Evolutionary conservation across 805 yeast species (phyloP).

Genomic region (Candida maesae): DNA sequence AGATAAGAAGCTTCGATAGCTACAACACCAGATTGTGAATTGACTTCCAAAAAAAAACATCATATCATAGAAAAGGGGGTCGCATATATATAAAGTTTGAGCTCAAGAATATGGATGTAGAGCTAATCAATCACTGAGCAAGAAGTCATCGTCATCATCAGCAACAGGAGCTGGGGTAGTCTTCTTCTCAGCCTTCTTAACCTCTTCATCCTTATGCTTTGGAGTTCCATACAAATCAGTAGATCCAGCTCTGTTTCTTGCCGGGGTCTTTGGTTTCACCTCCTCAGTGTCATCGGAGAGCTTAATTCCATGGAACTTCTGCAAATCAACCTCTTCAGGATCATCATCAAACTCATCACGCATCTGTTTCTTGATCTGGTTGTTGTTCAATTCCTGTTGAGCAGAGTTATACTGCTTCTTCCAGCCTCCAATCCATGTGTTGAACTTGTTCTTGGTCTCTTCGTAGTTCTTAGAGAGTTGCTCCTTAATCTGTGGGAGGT

Average conservation of each 20-base stretch:
- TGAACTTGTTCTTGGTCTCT: constrained; percentile 73
- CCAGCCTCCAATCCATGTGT: constrained; percentile 54
- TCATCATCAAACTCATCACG: constrained; percentile 44
- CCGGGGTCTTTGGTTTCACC: constrained; percentile 26
- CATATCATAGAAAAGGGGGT: no score
- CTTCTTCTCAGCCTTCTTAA: constrained; percentile 35
- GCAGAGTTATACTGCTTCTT: constrained; percentile 22
- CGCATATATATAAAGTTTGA: no score
- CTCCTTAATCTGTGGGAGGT: constrained; percentile 57
- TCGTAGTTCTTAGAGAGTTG: constrained; percentile 70
- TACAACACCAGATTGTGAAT: no score
- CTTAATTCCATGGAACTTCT: constrained; percentile 44
- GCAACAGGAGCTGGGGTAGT: constrained; percentile 29
- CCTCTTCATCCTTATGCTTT: constrained; percentile 9
- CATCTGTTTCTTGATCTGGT: constrained; percentile 25
- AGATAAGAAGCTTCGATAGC: no score
- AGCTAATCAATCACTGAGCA: constrained; percentile 30
- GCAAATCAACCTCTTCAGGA: constrained; percentile 48
- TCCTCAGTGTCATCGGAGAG: constrained; percentile 32
- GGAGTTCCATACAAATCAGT: constrained; percentile 27
- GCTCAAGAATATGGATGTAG: no score
- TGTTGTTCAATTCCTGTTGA: constrained; percentile 19
- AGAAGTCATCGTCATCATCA: constrained; percentile 41
- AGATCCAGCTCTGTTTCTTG: constrained; percentile 29
- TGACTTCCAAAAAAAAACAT: no score